phyloP scores from a whole-genome alignment of 257 asterid genomes.

The Solanum sitiens region DNA sequence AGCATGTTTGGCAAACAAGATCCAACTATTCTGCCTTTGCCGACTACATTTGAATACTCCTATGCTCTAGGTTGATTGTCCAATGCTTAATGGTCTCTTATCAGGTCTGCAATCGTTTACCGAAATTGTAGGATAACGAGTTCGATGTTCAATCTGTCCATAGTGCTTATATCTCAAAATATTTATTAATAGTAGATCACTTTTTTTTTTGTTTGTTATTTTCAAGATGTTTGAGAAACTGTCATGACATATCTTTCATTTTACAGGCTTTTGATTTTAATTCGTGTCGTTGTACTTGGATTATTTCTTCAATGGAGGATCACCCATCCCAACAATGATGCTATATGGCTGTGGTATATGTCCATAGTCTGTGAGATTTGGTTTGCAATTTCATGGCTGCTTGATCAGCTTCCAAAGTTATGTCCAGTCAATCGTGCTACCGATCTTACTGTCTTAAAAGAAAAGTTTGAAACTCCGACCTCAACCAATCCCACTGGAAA shows the following conservation, averaged over 20 bases:
- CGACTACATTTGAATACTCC: neutral
- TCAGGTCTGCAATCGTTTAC: neutral
- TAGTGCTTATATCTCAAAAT: neutral
- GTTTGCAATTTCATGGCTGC: conserved; percentile 93
- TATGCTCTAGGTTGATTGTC: neutral
- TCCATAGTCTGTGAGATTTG: conserved; percentile 72
- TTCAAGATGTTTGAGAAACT: neutral
- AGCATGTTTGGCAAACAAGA: neutral
- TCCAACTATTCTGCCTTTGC: neutral
- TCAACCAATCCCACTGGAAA: conserved; percentile 62
- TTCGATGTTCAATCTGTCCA: neutral
- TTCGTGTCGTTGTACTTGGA: conserved; percentile 66
- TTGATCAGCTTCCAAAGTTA: conserved; percentile 81
- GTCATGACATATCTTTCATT: neutral
- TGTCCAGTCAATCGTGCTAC: conserved; percentile 79
- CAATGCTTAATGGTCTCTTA: neutral
- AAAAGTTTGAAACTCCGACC: conserved; percentile 60
- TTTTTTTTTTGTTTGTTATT: neutral
- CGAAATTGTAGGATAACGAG: neutral
- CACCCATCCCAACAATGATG: conserved; percentile 60
- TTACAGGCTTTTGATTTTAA: conserved; percentile 57
- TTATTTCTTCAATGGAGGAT: conserved; percentile 68
- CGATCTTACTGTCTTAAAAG: conserved; percentile 62
- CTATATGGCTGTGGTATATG: conserved; percentile 91
- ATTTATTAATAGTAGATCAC: neutral